Conservation (phyloP, 73 alveolate species). For the Symbiodinium natans region DNA sequence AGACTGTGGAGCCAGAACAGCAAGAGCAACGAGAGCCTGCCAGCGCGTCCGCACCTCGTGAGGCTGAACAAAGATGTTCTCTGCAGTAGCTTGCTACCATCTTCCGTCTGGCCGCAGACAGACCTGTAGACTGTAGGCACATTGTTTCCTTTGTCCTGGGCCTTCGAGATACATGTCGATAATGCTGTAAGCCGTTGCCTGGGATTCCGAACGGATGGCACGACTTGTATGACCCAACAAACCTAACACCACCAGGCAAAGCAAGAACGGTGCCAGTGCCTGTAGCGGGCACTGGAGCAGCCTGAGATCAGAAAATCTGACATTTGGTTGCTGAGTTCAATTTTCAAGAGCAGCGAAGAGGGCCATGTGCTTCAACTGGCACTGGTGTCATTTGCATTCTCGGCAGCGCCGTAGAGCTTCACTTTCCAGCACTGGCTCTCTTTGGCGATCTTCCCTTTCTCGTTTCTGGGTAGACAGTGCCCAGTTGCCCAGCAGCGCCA, state of each 20-base stretch:
- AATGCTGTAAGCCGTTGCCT: no score
- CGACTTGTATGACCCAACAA: no score
- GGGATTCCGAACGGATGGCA: no score
- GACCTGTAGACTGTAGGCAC: no score
- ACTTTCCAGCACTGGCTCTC: not conserved
- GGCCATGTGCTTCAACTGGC: not conserved
- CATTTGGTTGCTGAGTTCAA: not conserved
- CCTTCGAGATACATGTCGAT: no score
- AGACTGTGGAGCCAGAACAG: not conserved
- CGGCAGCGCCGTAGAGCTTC: no score
- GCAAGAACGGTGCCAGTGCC: not conserved
- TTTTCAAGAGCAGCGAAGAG: not conserved
- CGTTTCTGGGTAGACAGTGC: no score
- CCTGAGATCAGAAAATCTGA: not conserved
- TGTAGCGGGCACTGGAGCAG: not conserved
- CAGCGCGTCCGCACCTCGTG: not conserved
- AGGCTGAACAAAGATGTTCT: not conserved
- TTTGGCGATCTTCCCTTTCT: not conserved
- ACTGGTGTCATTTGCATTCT: not conserved
- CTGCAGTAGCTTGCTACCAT: constrained; percentile 40
- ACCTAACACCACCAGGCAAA: no score
- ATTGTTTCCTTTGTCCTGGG: no score
- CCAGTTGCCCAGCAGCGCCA: no score
- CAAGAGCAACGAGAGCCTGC: not conserved
- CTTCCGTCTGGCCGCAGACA: no score